Conservation (phyloP, 495 filamentous ascomycete genomes). For the Podospora bellae-mahoneyi region DNA sequence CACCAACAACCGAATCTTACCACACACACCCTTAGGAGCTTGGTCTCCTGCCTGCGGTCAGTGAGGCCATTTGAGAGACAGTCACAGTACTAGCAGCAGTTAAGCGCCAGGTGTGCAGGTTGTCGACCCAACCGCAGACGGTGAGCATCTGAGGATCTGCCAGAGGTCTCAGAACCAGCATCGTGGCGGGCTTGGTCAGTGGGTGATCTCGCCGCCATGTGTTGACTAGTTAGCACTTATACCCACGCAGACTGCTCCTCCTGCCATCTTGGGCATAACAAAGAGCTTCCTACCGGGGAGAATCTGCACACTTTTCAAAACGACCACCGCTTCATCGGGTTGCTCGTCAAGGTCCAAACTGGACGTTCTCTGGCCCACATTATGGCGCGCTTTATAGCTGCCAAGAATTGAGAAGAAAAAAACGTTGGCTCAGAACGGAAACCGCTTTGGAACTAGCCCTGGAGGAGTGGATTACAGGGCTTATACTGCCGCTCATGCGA, state of each 20-base stretch:
- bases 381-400: conserved; percentile 7
- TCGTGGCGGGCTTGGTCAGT: conserved; percentile 7
- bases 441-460: conserved; percentile 27
- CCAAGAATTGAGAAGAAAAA: background rate
- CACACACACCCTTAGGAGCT: background rate
- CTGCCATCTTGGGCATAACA: conserved; percentile 7
- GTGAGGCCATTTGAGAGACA: background rate
- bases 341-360: background rate
- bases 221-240: conserved; percentile 10
- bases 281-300: background rate
- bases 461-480: conserved; percentile 18
- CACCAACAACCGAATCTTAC: background rate
- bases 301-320: background rate
- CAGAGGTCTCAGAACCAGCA: conserved; percentile 4
- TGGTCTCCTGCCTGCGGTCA: background rate
- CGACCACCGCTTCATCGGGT: background rate
- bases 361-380: background rate
- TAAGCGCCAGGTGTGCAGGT: background rate
- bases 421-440: background rate
- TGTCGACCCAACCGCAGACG: background rate
- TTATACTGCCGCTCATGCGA: conserved; percentile 17
- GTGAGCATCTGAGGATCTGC: background rate
- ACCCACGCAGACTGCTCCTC: conserved; percentile 1
- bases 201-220: conserved; percentile 1
- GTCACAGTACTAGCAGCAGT: background rate